Evolutionary conservation across 202 grass and related monocot species (phyloP).

Genomic region (Miscanthus sacchariflorus): DNA sequence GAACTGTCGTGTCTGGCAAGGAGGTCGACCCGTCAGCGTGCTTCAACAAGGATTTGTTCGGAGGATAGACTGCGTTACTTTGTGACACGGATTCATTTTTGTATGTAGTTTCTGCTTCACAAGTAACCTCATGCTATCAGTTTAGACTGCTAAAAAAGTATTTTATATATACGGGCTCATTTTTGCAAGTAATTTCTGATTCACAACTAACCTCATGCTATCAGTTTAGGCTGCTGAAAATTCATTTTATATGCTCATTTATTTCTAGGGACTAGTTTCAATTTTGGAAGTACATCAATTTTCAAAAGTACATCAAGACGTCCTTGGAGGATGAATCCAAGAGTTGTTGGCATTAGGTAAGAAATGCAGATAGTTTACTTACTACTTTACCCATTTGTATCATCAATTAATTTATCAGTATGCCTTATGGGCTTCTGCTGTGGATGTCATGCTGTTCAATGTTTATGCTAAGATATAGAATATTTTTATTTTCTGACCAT

Average conservation of each 20-base stretch:
- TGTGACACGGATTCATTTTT: constrained; percentile 83
- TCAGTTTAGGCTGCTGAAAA: too few species aligned
- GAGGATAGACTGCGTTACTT: constrained; percentile 76
- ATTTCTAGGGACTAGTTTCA: constrained; percentile 71
- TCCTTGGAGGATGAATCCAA: constrained; percentile 93
- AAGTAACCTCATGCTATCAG: constrained; percentile 18
- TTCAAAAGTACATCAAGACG: constrained; percentile 79
- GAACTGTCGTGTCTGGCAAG: too few species aligned
- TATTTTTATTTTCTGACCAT: constrained; percentile 12
- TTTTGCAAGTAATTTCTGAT: too few species aligned
- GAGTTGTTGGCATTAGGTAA: constrained; percentile 90
- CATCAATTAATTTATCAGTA: constrained; percentile 53
- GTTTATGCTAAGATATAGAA: constrained; percentile 66
- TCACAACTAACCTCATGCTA: too few species aligned
- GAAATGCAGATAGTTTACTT: not conserved
- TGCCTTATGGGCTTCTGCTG: constrained; percentile 78
- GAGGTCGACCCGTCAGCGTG: too few species aligned
- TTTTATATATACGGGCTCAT: too few species aligned
- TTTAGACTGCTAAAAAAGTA: constrained; percentile 30
- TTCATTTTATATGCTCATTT: constrained; percentile 38
- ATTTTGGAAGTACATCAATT: constrained; percentile 39
- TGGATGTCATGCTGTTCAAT: constrained; percentile 83
- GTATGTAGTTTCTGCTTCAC: constrained; percentile 58
- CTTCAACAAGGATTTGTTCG: constrained; percentile 57
- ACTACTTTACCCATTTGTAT: constrained; percentile 24